Percentiles rank a stretch among this genome's conserved stretches.
Evolutionary conservation across 352 stramenopile genomes (phyloP).

Genomic region (Saprolegnia diclina): DNA sequence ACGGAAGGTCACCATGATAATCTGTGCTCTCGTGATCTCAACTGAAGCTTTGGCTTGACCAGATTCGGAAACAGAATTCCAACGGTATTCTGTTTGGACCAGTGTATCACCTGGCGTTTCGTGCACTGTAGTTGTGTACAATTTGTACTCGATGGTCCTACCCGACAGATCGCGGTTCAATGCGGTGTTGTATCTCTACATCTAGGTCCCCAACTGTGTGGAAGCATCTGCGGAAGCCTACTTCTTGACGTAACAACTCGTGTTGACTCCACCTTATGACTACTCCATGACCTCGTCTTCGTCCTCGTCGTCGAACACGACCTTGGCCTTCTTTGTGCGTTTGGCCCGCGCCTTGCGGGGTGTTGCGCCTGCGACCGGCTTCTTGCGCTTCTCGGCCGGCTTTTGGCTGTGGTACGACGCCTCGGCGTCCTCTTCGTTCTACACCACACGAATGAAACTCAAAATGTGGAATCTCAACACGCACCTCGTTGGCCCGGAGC

Average conservation of each 20-base stretch:
- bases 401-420: slow-evolving; percentile 26
- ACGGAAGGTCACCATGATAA: no score
- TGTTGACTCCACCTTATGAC: background rate
- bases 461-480: background rate
- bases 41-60: no score
- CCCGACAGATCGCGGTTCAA: no score
- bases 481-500: slow-evolving; percentile 19
- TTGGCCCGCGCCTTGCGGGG: slow-evolving; percentile 17
- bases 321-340: slow-evolving; percentile 15
- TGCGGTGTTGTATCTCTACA: no score
- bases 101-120: no score
- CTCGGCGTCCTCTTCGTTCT: background rate
- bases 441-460: background rate
- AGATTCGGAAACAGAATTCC: no score
- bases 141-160: no score
- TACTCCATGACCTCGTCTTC: slow-evolving; percentile 27
- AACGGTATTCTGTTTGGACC: no score
- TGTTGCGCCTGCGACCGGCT: slow-evolving; percentile 31
- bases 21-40: no score
- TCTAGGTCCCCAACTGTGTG: no score
- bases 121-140: no score
- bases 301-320: slow-evolving; percentile 29
- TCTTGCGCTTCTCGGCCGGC: slow-evolving; percentile 42
- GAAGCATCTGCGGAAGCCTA: no score
- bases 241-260: background rate